Base-by-base conservation (phyloP, 805 yeast species). In the Candida methanosorbosa region DNA sequence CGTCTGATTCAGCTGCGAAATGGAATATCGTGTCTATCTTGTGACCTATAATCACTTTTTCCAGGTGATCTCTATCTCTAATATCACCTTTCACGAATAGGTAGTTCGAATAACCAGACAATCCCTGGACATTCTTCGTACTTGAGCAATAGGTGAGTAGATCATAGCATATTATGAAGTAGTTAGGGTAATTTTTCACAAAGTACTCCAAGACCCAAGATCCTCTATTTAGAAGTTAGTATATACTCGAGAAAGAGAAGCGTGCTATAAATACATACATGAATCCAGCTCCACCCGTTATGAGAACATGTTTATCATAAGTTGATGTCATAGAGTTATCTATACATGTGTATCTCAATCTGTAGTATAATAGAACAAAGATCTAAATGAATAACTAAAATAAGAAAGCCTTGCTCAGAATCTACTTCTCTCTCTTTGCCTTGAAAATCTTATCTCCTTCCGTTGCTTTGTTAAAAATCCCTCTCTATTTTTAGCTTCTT, bases 201-300 rank as follows among this genome's bases (percentile, higher is more conserved):
- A 67, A 46, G 35, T 53, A 49, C 9, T 62, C 54, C 12, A 67
- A 55, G 31, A 67, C 55, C 56, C 72, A 64, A 1, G 74, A 66
- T 4, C 77, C 79, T 9, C 37, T 34, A 12, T 18, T 21, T 27
- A 18, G 8, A 23, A 14, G 24, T 18, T 29, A 29, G 24, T 18
- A 18, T 18, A 5, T 9, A 13, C 4, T 5, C 9, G 5, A 29
- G 12, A 13, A 20, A 20, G 8, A 20, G 24, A 29, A 14, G 29
- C 12, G 6, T 19, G 19, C 7, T 12, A 29, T n/a, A 18, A 18
- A 17, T 31, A 34, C 37, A 9, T 34, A 34, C 38, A 73, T 65
- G 40, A 73, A 73, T 2, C 80, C 80, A 5, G 73, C 72, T 2
- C 77, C 78, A 6, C 79, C 79, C 7, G 78, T 66, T 5, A 73